Evolutionary conservation across 1,284 basidiomycete genomes (phyloP), one percentile per base, ranked within the genome.

Genomic region (Irpex sp.): DNA sequence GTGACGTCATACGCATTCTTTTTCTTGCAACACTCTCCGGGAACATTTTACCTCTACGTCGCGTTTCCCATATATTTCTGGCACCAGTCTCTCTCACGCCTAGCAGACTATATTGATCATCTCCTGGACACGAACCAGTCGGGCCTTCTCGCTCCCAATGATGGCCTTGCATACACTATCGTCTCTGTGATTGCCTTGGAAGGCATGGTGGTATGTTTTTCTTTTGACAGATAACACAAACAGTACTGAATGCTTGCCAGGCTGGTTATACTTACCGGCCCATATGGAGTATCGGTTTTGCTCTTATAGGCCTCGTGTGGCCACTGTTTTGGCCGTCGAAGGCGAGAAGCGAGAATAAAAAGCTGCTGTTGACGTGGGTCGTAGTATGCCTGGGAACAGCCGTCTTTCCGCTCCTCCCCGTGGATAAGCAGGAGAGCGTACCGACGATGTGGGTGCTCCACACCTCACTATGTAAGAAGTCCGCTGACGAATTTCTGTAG

Each of bases 51-150:
- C 69, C 66, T 92, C 51, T 96, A 96, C 71, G 80, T 88, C 39
- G 75, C 81, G 1, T 94, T 94, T 65, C 90, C 93, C 0, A 81
- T 84, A 53, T 91, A 87, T 72, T 93, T 95, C 72, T 94, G 89
- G 89, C 78, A 81, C 39, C 79, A 83, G 61, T 71, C 70, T 0
- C 19, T 73, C 2, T 57, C 1, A 17, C 19, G 58, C n/a, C 43
- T 59, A 15, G 53, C 53, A 17, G 53, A 55, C 33, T 55, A 55
- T 17, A 33, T 55, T 55, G 53, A 55, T 35, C 8, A 55, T 15
- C 53, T 55, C 15, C 26, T 55, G 53, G 53, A 55, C 33, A 35
- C 53, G 33, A 26, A 26, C 21, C 26, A 55, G 26, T 26, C 53
- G 13, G 47, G 31, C 4, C 58, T 46, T 26, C 35, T 35, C 9